Conservation (phyloP, 1,284 basidiomycete genomes). For the Psilocybe mexicana region DNA sequence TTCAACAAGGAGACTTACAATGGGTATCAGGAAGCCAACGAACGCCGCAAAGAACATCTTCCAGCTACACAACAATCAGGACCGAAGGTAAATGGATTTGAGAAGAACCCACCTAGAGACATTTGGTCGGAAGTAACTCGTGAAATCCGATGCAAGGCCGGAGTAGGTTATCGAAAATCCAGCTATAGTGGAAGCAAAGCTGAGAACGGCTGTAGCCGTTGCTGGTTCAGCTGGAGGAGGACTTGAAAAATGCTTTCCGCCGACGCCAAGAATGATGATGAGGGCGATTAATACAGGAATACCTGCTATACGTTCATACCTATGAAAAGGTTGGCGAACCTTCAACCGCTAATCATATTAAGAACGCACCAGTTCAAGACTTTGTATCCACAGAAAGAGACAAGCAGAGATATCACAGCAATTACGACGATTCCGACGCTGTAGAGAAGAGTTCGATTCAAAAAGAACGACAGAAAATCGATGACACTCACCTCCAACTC, state of each 20-base stretch:
- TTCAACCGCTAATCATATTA: not conserved
- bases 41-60: conserved; percentile 77
- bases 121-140: conserved; percentile 60
- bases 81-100: not conserved
- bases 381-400: conserved; percentile 81
- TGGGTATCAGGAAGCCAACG: conserved; percentile 71
- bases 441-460: not conserved
- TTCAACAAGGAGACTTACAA: conserved; percentile 32
- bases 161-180: conserved; percentile 76
- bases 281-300: conserved; percentile 78
- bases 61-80: conserved; percentile 39
- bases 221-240: conserved; percentile 46
- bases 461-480: not conserved
- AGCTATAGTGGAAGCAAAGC: conserved; percentile 69
- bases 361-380: conserved; percentile 63
- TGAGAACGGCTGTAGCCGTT: conserved; percentile 52
- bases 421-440: conserved; percentile 92
- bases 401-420: conserved; percentile 72
- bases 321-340: conserved; percentile 21
- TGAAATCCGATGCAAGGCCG: conserved; percentile 71
- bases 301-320: conserved; percentile 79
- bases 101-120: conserved; percentile 49
- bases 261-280: conserved; percentile 73
- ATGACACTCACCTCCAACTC: conserved; percentile 59
- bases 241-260: conserved; percentile 61